Evolutionary conservation across 148 eudicot species (phyloP).

Genomic region (Persicaria tinctoria): DNA sequence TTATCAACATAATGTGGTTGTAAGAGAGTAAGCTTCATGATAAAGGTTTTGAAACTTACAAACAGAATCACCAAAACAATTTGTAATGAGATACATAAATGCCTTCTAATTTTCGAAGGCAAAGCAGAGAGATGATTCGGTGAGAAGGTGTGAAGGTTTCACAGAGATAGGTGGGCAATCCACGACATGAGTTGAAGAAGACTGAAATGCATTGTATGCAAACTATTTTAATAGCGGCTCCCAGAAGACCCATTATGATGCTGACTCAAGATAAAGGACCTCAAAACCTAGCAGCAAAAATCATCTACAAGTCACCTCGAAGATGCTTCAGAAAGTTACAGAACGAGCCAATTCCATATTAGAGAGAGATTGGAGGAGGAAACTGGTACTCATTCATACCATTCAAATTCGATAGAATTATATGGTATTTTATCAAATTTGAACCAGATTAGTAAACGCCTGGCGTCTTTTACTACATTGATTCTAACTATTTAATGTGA

Average conservation of each 20-base stretch:
- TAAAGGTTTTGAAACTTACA: not conserved
- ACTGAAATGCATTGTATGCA: not conserved
- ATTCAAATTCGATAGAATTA: not conserved
- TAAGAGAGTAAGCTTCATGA: not conserved
- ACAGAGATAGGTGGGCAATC: not conserved
- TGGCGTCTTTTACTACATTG: too few relatives aligned
- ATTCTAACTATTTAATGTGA: too few relatives aligned
- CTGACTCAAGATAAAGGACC: not conserved
- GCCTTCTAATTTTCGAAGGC: not conserved
- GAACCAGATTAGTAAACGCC: too few relatives aligned
- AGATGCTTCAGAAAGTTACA: not conserved
- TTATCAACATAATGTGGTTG: not conserved
- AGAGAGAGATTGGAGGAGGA: not conserved
- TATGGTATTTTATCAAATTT: too few relatives aligned
- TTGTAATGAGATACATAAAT: not conserved
- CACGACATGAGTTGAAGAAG: not conserved
- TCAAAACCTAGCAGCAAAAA: not conserved
- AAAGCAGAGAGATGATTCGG: not conserved
- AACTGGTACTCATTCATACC: not conserved
- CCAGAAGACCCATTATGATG: not conserved
- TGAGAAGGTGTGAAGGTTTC: not conserved
- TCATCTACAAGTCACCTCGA: not conserved
- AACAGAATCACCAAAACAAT: not conserved
- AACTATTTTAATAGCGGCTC: not conserved
- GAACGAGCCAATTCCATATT: not conserved